phyloP scores from a whole-genome alignment of 441 rosid species.

The Daphne laureola region DNA sequence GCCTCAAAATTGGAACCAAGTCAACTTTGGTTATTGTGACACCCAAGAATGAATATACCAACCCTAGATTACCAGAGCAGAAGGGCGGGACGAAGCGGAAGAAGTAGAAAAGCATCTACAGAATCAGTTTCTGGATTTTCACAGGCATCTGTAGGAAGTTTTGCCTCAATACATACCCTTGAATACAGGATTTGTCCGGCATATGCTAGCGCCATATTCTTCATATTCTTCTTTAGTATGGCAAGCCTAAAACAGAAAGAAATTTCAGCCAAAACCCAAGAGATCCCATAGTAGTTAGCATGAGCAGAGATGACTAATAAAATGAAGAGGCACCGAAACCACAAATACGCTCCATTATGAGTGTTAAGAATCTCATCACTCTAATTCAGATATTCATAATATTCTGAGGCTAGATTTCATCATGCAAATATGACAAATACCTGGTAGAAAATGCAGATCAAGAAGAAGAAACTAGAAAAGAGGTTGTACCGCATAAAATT shows the following conservation, averaged over 20 bases:
- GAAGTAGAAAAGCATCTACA: constrained; percentile 14
- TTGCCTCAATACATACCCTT: constrained; percentile 84
- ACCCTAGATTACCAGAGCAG: constrained; percentile 22
- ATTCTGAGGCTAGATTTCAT: not conserved
- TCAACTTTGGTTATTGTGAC: constrained; percentile 9
- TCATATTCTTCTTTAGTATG: constrained; percentile 97
- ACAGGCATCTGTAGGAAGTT: constrained; percentile 14
- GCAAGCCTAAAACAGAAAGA: constrained; percentile 47
- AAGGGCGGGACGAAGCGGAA: constrained; percentile 15
- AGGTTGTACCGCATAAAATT: constrained; percentile 74
- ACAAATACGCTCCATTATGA: not conserved
- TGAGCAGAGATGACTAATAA: not conserved
- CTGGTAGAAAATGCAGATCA: not conserved
- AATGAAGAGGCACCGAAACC: not conserved
- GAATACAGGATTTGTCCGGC: constrained; percentile 96
- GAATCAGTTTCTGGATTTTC: not conserved
- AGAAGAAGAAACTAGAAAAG: not conserved
- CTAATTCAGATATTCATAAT: not conserved
- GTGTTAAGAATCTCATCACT: not conserved
- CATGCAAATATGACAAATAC: not conserved
- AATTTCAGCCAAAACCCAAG: not conserved
- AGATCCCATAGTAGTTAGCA: not conserved
- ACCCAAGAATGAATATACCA: constrained; percentile 13
- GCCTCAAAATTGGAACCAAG: constrained; percentile 19
- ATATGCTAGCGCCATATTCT: constrained; percentile 96